A percentile compares a stretch with the other conserved stretches of the same genome.
Evolutionary conservation across 2,329 filamentous ascomycete genomes (phyloP).

Genomic region (Beauveria brongniartii): DNA sequence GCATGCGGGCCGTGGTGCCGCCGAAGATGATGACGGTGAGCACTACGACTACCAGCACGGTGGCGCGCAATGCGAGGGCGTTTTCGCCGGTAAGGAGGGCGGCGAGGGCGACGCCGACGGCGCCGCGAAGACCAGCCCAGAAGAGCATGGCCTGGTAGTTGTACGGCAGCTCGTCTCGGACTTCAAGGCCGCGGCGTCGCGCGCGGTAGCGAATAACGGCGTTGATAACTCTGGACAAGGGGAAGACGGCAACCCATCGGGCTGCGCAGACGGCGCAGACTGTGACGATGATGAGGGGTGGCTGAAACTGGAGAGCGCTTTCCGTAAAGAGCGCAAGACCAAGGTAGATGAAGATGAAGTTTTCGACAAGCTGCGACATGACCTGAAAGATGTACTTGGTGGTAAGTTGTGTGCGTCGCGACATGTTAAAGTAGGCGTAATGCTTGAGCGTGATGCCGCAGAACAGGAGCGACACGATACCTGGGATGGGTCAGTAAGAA

Average conservation of each 20-base stretch:
- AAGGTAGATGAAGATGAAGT: constrained; percentile 99
- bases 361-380: constrained; percentile 89
- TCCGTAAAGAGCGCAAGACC: constrained; percentile 93
- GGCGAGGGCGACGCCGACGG: constrained; percentile 89
- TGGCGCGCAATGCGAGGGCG: constrained; percentile 76
- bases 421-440: constrained; percentile 99
- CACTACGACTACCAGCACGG: constrained; percentile 94
- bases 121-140: constrained; percentile 92
- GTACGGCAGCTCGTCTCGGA: constrained; percentile 81
- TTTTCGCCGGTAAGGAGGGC: constrained; percentile 80
- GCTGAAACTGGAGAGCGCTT: constrained; percentile 79
- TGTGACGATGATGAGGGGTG: constrained; percentile 88
- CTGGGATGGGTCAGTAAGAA: constrained; percentile 32
- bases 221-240: constrained; percentile 82
- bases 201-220: constrained; percentile 86
- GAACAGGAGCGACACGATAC: constrained; percentile 93
- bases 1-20: constrained; percentile 92
- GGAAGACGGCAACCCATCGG: constrained; percentile 90
- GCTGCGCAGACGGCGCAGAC: constrained; percentile 87
- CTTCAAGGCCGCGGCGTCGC: constrained; percentile 61
- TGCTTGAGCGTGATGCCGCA: constrained; percentile 98
- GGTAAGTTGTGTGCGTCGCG: constrained; percentile 87
- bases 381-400: constrained; percentile 98
- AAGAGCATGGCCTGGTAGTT: constrained; percentile 99
- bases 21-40: constrained; percentile 98